Evolutionary conservation across 306 rosid genomes (phyloP).

Genomic region (Betula pendula): DNA sequence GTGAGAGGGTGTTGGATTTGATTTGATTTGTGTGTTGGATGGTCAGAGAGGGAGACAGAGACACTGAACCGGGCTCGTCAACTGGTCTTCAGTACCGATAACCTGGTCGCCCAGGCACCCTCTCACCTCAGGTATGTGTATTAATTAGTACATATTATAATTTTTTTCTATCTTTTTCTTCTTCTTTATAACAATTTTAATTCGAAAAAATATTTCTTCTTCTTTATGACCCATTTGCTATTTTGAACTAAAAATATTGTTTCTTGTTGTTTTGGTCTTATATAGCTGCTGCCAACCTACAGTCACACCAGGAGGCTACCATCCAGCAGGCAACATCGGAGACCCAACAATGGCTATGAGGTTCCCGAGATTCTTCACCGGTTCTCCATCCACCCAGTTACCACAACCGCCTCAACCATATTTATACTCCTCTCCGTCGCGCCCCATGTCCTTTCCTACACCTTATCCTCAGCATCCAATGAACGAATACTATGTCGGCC

Average conservation of each 20-base stretch:
- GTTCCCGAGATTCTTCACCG: conserved; percentile 72
- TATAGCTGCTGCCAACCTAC: conserved; percentile 89
- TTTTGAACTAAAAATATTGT: no score
- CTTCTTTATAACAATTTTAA: neutral
- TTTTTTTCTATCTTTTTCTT: neutral
- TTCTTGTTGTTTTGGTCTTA: no score
- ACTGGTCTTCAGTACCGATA: conserved; percentile 83
- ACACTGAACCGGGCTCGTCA: conserved; percentile 95
- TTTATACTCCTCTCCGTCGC: conserved; percentile 57
- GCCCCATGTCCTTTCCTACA: conserved; percentile 46
- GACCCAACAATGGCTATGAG: conserved; percentile 69
- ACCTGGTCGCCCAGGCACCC: conserved; percentile 51
- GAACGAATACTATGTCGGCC: conserved; percentile 71
- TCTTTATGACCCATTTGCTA: neutral
- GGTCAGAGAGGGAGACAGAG: conserved; percentile 97
- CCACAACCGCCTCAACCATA: conserved; percentile 48
- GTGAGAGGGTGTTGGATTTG: conserved; percentile 21
- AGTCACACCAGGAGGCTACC: conserved; percentile 51
- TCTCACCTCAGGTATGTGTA: conserved; percentile 83
- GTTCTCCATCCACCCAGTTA: conserved; percentile 52
- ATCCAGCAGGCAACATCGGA: conserved; percentile 45
- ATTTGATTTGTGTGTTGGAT: conserved; percentile 19
- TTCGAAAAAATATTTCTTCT: neutral
- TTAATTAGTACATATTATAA: neutral
- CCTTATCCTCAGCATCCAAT: conserved; percentile 50